Evolutionary conservation across 164 flowering plant species (phyloP), one percentile per base, ranked within the genome.

Genomic region (Platanus orientalis): DNA sequence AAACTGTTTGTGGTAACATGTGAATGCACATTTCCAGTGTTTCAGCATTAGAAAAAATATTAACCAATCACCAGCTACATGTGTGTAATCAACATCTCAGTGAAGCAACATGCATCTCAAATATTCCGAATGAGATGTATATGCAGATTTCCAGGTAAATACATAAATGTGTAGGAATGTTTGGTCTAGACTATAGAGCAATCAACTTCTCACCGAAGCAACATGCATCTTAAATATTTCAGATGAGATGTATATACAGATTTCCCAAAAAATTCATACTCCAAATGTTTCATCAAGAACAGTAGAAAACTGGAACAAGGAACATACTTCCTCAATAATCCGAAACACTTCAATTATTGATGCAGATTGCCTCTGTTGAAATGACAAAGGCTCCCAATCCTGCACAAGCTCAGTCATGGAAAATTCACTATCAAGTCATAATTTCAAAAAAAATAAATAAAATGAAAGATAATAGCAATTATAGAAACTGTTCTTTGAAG

Each of bases 361-460:
- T 69, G 83, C 72, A 60, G 90, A 89, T 27, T 86, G 93, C 34
- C 77, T 85, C 73, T 88, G 85, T 63, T 85, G 97, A 72, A 66
- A 68, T 40, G 97, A 91, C 65, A 91, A 60, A 67, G 97, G 93
- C 55, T 83, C 88, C 97, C 96, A 91, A 10, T 83, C 85, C 97
- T 91, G 79, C 77, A 78, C 20, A 42, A 58, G 25, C 52, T 25
- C 25, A 51, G 7, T n/a, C 20, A 23, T 21, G 42, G 42, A 36
- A 3, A 36, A 14, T 3, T 36, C 42, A 36, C 42, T 3, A 36
- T 3, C 9, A 36, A n/a, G n/a, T n/a, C n/a, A n/a, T n/a, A n/a
- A n/a, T n/a, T n/a, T n/a, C n/a, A n/a, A n/a, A n/a, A n/a, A n/a
- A n/a, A n/a, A n/a, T n/a, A n/a, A n/a, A n/a, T n/a, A n/a, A n/a